Percentiles rank a stretch among this genome's conserved stretches.
These are phyloP conservation scores for Cerioporus squamosus DNA, from an alignment of 1,284 basidiomycete species.

Conservation along the genomic window DNA sequence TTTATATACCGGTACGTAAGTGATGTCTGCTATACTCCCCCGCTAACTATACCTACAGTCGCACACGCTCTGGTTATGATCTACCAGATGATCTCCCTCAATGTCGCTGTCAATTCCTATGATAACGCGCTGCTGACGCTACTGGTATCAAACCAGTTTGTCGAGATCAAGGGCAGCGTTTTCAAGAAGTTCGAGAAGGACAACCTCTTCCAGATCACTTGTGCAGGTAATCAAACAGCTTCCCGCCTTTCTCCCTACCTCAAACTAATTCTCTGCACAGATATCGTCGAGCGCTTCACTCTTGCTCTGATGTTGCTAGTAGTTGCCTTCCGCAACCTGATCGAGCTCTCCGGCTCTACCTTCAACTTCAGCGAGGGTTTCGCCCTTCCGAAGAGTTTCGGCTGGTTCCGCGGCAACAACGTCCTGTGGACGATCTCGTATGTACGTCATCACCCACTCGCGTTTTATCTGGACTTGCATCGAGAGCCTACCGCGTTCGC, in stretches of 20 bases:
- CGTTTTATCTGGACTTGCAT: background rate
- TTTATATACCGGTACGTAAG: slow-evolving; percentile 78
- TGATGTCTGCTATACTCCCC: background rate
- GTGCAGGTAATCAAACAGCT: slow-evolving; percentile 80
- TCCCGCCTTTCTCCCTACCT: too few relatives aligned
- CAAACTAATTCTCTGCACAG: slow-evolving; percentile 43
- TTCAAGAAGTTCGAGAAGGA: slow-evolving; percentile 99
- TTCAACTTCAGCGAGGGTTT: slow-evolving; percentile 76
- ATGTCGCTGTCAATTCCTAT: slow-evolving; percentile 98
- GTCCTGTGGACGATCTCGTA: slow-evolving; percentile 91
- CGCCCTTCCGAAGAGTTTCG: slow-evolving; percentile 84
- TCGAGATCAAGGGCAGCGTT: slow-evolving; percentile 99
- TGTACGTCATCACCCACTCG: slow-evolving; percentile 41
- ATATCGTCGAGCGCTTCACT: slow-evolving; percentile 98
- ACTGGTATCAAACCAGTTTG: slow-evolving; percentile 97
- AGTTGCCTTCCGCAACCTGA: slow-evolving; percentile 93
- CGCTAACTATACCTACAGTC: slow-evolving; percentile 51
- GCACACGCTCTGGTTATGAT: slow-evolving; percentile 94
- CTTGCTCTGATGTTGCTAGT: slow-evolving; percentile 90
- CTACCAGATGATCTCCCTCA: slow-evolving; percentile 94
- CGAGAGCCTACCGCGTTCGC: background rate
- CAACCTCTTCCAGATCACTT: slow-evolving; percentile 98
- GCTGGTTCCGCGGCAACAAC: slow-evolving; percentile 79
- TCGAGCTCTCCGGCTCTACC: slow-evolving; percentile 91
- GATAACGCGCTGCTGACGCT: slow-evolving; percentile 96